These are phyloP conservation scores for Polygonum aviculare DNA, from an alignment of 148 eudicot genomes.

Conservation along the genomic window DNA sequence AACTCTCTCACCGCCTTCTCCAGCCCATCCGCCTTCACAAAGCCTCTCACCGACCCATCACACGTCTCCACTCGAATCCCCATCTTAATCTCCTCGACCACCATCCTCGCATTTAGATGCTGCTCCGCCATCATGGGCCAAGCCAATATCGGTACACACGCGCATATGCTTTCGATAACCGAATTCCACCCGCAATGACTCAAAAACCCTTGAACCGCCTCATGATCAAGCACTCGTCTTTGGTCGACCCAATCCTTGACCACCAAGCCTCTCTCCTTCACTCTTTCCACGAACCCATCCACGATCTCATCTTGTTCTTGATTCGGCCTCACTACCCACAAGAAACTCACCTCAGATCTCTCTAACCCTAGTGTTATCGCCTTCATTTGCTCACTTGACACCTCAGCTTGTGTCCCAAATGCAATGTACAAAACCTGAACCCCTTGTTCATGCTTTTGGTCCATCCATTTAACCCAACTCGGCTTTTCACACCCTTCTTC, in stretches of 20 bases:
- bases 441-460: conserved; percentile 24
- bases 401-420: conserved; percentile 64
- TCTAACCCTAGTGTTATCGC: conserved; percentile 53
- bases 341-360: conserved; percentile 34
- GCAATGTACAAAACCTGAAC: conserved; percentile 47
- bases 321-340: conserved; percentile 55
- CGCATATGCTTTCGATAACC: conserved; percentile 51
- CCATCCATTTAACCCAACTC: conserved; percentile 50
- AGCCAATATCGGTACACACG: conserved; percentile 54
- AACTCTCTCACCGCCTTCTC: conserved; percentile 36
- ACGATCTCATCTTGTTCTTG: conserved; percentile 14
- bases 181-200: conserved; percentile 96
- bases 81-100: conserved; percentile 61
- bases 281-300: conserved; percentile 41
- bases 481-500: conserved; percentile 15
- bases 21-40: conserved; percentile 42
- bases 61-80: conserved; percentile 51
- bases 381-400: conserved; percentile 35
- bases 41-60: conserved; percentile 46
- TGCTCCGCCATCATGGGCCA: conserved; percentile 90
- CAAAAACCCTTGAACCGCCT: conserved; percentile 39
- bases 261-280: conserved; percentile 41
- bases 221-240: conserved; percentile 38
- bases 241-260: conserved; percentile 68
- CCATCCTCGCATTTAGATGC: conserved; percentile 54